phyloP scores from a whole-genome alignment of 495 filamentous ascomycete species.

The Neurospora sp. region DNA sequence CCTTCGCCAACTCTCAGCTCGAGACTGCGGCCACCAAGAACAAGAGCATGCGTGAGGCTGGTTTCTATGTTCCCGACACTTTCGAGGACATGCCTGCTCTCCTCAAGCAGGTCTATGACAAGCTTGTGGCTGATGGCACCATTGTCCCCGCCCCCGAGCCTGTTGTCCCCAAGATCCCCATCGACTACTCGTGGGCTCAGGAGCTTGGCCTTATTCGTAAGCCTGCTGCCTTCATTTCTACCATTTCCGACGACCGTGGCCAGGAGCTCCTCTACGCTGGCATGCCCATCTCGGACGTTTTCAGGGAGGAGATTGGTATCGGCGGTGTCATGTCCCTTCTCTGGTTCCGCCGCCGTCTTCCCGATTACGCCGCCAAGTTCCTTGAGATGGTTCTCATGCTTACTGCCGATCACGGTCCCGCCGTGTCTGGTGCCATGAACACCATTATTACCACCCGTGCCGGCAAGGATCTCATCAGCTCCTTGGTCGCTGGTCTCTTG shows the following conservation, averaged over 20 bases:
- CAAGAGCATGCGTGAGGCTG: slow-evolving; percentile 87
- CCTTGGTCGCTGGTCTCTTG: slow-evolving; percentile 89
- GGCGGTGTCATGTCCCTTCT: slow-evolving; percentile 99
- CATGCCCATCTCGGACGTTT: slow-evolving; percentile 99
- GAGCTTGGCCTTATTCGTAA: slow-evolving; percentile 99
- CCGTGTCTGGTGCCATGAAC: slow-evolving; percentile 99
- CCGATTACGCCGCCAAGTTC: slow-evolving; percentile 94
- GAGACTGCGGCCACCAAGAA: slow-evolving; percentile 97
- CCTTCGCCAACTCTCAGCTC: slow-evolving; percentile 97
- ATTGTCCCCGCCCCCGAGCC: slow-evolving; percentile 84
- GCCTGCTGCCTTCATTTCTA: slow-evolving; percentile 98
- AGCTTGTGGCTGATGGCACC: slow-evolving; percentile 68
- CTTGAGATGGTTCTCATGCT: slow-evolving; percentile 99
- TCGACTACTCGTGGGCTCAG: slow-evolving; percentile 99
- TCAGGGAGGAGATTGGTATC: slow-evolving; percentile 97
- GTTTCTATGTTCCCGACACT: slow-evolving; percentile 83
- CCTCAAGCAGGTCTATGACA: slow-evolving; percentile 72
- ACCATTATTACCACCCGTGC: slow-evolving; percentile 99
- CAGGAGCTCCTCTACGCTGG: slow-evolving; percentile 98
- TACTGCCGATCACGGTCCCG: slow-evolving; percentile 96
- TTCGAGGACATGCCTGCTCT: slow-evolving; percentile 87
- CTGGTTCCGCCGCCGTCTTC: slow-evolving; percentile 98
- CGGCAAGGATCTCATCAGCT: slow-evolving; percentile 94
- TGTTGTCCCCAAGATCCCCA: slow-evolving; percentile 94
- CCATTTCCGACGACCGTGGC: slow-evolving; percentile 98